These are phyloP conservation scores for Phytophthora meadii DNA, from an alignment of 352 stramenopile species.

Conservation along the genomic window DNA sequence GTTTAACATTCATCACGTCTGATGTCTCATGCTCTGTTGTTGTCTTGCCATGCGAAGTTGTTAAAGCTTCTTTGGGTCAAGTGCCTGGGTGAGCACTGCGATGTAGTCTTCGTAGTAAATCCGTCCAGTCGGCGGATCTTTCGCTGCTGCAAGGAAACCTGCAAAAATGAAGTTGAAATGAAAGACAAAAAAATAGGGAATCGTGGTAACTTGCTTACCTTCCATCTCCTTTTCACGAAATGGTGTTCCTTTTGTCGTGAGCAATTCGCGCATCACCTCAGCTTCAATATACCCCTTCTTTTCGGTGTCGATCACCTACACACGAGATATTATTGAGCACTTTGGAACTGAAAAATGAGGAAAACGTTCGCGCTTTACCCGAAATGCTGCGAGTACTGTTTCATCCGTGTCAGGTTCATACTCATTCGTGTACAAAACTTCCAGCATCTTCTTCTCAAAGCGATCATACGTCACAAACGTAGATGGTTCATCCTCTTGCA, in stretches of 20 bases:
- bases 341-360: background rate
- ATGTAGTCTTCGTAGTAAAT: conserved; percentile 95
- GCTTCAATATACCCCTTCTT: conserved; percentile 92
- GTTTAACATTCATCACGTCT: background rate
- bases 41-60: background rate
- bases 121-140: conserved; percentile 84
- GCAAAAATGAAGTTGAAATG: background rate
- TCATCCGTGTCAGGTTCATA: conserved; percentile 91
- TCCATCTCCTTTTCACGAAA: conserved; percentile 94
- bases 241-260: conserved; percentile 89
- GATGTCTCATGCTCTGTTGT: background rate
- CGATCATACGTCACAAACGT: conserved; percentile 91
- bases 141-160: conserved; percentile 84
- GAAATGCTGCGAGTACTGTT: conserved; percentile 84
- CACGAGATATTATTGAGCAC: background rate
- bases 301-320: conserved; percentile 70
- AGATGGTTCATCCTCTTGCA: conserved; percentile 91
- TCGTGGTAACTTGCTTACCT: conserved; percentile 29
- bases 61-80: conserved; percentile 52
- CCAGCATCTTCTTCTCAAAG: conserved; percentile 95
- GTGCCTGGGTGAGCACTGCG: conserved; percentile 69
- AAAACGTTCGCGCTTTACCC: conserved; percentile 23
- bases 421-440: conserved; percentile 89
- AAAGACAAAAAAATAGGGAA: no score
- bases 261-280: conserved; percentile 87